Conservation (phyloP, 1,139 yeast species). For the Saccharomyces uvarum region DNA sequence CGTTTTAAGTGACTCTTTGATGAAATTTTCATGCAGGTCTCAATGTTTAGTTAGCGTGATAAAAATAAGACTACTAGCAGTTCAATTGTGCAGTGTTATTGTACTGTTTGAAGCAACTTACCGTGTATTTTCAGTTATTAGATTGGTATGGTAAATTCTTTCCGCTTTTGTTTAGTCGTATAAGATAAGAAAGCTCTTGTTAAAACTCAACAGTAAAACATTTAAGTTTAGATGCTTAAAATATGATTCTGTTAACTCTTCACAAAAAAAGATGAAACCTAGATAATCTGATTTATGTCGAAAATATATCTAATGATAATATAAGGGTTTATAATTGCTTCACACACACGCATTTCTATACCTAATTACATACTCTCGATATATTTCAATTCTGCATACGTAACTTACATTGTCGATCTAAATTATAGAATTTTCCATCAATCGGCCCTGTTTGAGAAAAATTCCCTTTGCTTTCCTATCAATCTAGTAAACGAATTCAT, state of each 20-base stretch:
- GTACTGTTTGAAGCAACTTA: not conserved
- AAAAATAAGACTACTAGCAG: not conserved
- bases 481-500: slow-evolving; percentile 31
- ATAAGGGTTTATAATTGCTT: not conserved
- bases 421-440: not conserved
- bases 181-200: not conserved
- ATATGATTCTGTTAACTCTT: not conserved
- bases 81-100: not conserved
- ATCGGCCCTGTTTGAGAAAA: not conserved
- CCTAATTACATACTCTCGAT: not conserved
- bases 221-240: not conserved
- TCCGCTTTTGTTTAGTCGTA: not conserved
- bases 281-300: no score
- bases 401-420: not conserved
- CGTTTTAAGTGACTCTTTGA: not conserved
- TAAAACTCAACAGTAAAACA: not conserved
- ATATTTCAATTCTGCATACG: not conserved
- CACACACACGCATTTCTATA: not conserved
- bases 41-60: no score
- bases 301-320: not conserved
- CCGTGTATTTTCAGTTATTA: not conserved
- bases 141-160: not conserved
- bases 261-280: no score
- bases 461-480: not conserved
- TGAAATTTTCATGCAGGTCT: not conserved